Conservation (phyloP, 2,329 filamentous ascomycete genomes). For the Pyrenophora tritici-repentis region DNA sequence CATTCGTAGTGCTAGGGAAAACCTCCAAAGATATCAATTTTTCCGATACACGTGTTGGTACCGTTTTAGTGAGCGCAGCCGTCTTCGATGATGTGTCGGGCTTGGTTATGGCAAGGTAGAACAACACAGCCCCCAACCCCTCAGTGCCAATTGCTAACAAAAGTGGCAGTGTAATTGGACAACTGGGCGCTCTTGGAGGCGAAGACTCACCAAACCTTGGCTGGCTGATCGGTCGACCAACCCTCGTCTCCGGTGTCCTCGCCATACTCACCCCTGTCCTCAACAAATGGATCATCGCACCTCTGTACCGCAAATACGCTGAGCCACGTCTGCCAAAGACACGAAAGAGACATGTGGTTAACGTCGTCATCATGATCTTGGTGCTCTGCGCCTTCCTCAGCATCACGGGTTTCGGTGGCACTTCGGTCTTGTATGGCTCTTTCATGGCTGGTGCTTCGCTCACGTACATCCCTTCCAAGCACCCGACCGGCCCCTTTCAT, state of each 20-base stretch:
- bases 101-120: conserved; percentile 1
- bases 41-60: conserved; percentile 50
- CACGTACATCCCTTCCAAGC: conserved; percentile 32
- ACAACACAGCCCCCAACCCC: not conserved
- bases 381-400: conserved; percentile 34
- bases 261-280: conserved; percentile 27
- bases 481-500: conserved; percentile 23
- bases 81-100: conserved; percentile 1
- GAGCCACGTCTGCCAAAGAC: conserved; percentile 23
- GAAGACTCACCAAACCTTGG: conserved; percentile 18
- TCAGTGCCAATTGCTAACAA: conserved; percentile 50
- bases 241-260: conserved; percentile 26
- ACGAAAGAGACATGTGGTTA: conserved; percentile 24
- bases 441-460: conserved; percentile 39
- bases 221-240: conserved; percentile 33
- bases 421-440: conserved; percentile 35
- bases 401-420: conserved; percentile 35
- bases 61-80: conserved; percentile 26
- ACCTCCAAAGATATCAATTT: conserved; percentile 46
- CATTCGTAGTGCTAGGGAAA: conserved; percentile 42
- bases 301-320: conserved; percentile 19
- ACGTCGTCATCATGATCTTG: conserved; percentile 36
- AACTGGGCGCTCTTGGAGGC: conserved; percentile 21
- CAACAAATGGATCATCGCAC: conserved; percentile 45
- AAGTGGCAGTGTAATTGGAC: conserved; percentile 38